Evolutionary conservation across 2,329 filamentous ascomycete genomes (phyloP), one percentile per base, ranked within the genome.

Genomic region (Drechslerella coelobrocha): DNA sequence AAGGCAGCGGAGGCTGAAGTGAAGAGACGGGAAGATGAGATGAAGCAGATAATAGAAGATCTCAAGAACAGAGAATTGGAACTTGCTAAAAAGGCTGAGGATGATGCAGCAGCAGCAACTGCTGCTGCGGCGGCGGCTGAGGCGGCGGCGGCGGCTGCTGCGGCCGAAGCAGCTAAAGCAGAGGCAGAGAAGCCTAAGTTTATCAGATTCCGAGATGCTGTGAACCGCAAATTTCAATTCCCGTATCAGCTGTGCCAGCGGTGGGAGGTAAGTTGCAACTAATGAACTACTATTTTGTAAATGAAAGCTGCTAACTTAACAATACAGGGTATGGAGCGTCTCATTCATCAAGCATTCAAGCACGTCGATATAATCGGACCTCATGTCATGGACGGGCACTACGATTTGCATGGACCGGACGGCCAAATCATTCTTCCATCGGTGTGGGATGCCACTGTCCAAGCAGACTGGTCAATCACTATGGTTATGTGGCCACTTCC

Each of bases 141-240:
- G 29, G 62, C 51, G 4, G 62, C 27, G 6, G 63, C 73, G 34
- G 75, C 66, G 12, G 74, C 73, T 12, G 59, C 71, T 10, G 71
- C 65, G 29, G 69, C 68, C 10, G 74, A 81, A 39, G 81, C 82
- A 72, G 80, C 79, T 1, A 77, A 76, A 12, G 79, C 79, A 73
- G 82, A 82, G 73, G 79, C 79, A 8, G 80, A 83, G 51, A 83
- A 83, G 74, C 89, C 91, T 78, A 83, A 87, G 45, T 90, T 90
- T 1, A 90, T 96, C 78, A 88, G 88, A 74, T 96, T 96, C 81
- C 95, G 95, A 79, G 92, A 97, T 78, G 92, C 92, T 0, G 87
- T 97, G 14, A 90, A 91, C 29, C 85, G 92, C 74, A 96, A 95
- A 79, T 97, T 95, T 78, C 94, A 87, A 79, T 96, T 97, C 77